These are phyloP conservation scores for Coniochaeta sp. DNA, from an alignment of 2,329 filamentous ascomycete species.

Conservation along the genomic window DNA sequence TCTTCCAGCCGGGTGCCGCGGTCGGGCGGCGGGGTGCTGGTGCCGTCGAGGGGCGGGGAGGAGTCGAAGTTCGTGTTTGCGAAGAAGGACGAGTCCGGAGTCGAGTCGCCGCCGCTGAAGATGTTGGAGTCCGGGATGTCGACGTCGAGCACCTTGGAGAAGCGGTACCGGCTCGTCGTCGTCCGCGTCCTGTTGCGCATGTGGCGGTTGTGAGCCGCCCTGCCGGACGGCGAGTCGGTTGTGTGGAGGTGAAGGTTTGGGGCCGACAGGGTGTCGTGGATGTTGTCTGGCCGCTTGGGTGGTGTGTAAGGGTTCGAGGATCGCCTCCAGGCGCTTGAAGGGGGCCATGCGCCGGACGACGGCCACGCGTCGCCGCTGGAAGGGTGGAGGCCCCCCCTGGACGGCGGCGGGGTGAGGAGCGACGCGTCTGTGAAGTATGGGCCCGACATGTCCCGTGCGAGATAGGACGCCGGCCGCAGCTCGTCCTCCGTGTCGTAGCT, in stretches of 20 bases:
- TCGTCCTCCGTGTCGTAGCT: not conserved
- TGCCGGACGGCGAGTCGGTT: not conserved
- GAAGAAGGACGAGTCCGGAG: constrained; percentile 1
- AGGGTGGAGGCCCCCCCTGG: not conserved
- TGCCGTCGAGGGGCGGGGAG: not conserved
- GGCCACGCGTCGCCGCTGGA: not conserved
- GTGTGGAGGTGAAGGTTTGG: not conserved
- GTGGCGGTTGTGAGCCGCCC: not conserved
- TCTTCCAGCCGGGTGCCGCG: not conserved
- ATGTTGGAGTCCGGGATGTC: constrained; percentile 1
- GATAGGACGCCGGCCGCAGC: not conserved
- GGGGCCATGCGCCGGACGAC: not conserved
- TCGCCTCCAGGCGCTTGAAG: not conserved
- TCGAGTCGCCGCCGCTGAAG: not conserved
- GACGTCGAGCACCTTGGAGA: not conserved
- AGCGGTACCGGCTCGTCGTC: not conserved
- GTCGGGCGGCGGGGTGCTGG: not conserved
- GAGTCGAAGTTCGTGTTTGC: not conserved
- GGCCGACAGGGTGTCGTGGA: not conserved
- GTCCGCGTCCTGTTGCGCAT: not conserved
- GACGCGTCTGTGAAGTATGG: not conserved
- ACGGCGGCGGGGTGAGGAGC: not conserved
- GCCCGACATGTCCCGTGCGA: not conserved
- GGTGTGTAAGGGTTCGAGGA: not conserved
- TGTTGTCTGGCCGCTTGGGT: not conserved